Percentiles rank a stretch among this genome's conserved stretches.
These are phyloP conservation scores for Athelia sp. DNA, from an alignment of 1,284 basidiomycete genomes.

Conservation along the genomic window DNA sequence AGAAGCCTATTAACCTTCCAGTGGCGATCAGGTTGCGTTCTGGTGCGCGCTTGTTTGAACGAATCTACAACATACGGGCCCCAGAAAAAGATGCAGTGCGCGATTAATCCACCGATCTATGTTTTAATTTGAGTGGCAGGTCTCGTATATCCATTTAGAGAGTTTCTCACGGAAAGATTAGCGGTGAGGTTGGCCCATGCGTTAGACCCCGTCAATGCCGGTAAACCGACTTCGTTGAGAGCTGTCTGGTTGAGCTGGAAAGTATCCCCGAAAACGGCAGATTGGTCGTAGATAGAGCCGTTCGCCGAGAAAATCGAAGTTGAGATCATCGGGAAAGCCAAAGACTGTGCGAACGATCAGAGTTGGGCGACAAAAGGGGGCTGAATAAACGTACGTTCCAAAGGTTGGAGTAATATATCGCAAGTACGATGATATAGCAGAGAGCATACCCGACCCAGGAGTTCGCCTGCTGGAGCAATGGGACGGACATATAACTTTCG, in stretches of 20 bases:
- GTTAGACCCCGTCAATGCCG: constrained; percentile 48
- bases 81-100: constrained; percentile 60
- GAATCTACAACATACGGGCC: constrained; percentile 43
- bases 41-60: constrained; percentile 41
- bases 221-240: constrained; percentile 47
- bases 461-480: constrained; percentile 52
- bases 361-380: not conserved
- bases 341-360: constrained; percentile 29
- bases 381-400: constrained; percentile 51
- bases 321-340: constrained; percentile 57
- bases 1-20: constrained; percentile 34
- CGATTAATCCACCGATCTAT: constrained; percentile 63
- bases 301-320: constrained; percentile 55
- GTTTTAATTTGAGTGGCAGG: too few species aligned
- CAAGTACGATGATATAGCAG: constrained; percentile 51
- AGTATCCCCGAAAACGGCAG: constrained; percentile 46
- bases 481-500: constrained; percentile 41
- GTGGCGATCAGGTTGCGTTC: constrained; percentile 53
- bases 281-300: constrained; percentile 52
- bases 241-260: constrained; percentile 53
- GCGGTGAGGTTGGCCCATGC: constrained; percentile 49
- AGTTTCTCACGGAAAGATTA: constrained; percentile 43
- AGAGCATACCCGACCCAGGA: constrained; percentile 50
- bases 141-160: too few species aligned
- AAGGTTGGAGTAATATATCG: constrained; percentile 54